Evolutionary conservation across 2,329 filamentous ascomycete species (phyloP).

Genomic region (Aspergillus oerlinghausenensis): DNA sequence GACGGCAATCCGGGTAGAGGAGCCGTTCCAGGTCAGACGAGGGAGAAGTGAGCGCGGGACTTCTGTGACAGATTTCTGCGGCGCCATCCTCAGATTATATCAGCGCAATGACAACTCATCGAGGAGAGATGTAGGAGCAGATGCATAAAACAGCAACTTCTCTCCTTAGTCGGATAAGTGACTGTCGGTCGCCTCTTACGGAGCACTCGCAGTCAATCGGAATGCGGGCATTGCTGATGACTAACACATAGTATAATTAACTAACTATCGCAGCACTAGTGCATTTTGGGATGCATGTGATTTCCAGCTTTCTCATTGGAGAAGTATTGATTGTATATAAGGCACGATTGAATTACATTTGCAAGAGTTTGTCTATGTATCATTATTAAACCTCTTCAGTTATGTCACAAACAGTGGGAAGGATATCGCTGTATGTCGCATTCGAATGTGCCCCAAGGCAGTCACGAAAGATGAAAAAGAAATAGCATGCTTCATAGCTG

Average conservation of each 20-base stretch:
- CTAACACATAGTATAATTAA: slow-evolving; percentile 1
- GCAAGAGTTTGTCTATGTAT: not conserved
- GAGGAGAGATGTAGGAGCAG: not conserved
- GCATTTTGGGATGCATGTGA: not conserved
- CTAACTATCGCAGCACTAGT: not conserved
- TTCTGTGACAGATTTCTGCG: slow-evolving; percentile 38
- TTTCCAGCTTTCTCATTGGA: not conserved
- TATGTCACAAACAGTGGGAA: not conserved
- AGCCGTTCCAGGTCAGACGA: slow-evolving; percentile 39
- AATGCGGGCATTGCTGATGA: not conserved
- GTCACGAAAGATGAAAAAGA: not conserved
- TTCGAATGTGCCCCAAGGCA: not conserved
- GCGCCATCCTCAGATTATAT: slow-evolving; percentile 31
- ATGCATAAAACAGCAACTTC: not conserved
- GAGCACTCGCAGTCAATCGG: not conserved
- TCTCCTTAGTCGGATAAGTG: not conserved
- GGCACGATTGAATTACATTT: not conserved
- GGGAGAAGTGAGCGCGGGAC: slow-evolving; percentile 42
- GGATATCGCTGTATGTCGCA: not conserved
- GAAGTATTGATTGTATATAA: not conserved
- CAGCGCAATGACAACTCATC: not conserved
- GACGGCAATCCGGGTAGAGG: slow-evolving; percentile 29
- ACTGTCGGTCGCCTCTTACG: not conserved
- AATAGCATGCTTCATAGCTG: slow-evolving; percentile 45
- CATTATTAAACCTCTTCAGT: not conserved